Conservation (phyloP, 345 rosid genomes). For the Triadica sebifera region DNA sequence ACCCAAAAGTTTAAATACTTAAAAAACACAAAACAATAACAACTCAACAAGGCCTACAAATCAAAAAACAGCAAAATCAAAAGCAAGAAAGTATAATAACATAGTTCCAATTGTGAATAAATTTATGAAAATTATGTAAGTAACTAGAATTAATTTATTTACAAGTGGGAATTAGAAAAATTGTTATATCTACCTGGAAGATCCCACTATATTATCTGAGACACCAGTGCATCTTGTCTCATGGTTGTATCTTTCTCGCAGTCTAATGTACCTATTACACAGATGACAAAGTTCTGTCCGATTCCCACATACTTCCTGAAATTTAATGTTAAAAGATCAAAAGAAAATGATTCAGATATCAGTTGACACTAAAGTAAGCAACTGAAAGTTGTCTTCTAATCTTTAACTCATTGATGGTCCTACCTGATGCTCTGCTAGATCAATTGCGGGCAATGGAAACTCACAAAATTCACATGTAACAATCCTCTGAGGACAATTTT, state of each 20-base stretch:
- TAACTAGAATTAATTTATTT: not conserved
- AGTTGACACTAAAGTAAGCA: not conserved
- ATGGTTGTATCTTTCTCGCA: constrained; percentile 77
- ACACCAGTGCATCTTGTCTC: constrained; percentile 66
- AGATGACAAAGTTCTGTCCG: constrained; percentile 87
- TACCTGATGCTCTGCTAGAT: constrained; percentile 98
- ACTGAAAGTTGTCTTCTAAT: not conserved
- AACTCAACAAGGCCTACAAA: not conserved
- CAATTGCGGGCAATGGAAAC: constrained; percentile 88
- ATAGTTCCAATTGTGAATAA: too few species aligned
- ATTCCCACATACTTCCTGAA: constrained; percentile 95
- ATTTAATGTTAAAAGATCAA: not conserved
- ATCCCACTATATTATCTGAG: constrained; percentile 50
- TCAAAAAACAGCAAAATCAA: not conserved
- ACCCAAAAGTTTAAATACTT: not conserved
- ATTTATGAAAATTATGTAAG: not conserved
- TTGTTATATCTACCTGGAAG: constrained; percentile 71
- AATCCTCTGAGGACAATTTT: constrained; percentile 86
- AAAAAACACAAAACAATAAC: not conserved
- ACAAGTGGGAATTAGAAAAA: not conserved
- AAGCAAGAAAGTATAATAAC: not conserved
- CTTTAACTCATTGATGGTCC: constrained; percentile 14
- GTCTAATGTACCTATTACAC: constrained; percentile 78
- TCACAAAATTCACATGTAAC: constrained; percentile 95
- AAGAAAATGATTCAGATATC: constrained; percentile 17